Evolutionary conservation across 2,329 filamentous ascomycete species (phyloP).

Genomic region (Arthrobotrys sinensis): DNA sequence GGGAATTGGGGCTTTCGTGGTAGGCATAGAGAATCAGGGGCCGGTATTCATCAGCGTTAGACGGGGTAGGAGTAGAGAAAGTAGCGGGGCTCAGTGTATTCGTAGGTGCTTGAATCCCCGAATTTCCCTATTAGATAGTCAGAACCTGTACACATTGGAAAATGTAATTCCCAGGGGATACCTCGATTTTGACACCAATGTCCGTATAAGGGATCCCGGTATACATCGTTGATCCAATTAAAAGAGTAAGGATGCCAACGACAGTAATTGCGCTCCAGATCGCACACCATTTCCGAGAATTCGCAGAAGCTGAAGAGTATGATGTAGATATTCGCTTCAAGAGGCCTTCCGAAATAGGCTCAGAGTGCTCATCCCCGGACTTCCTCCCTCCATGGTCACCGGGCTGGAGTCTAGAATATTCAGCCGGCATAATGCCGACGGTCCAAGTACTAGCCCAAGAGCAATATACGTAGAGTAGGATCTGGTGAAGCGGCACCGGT

Average conservation of each 20-base stretch:
- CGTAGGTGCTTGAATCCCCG: neutral
- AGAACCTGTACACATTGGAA: neutral
- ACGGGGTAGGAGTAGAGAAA: neutral
- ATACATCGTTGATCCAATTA: neutral
- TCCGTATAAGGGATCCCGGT: neutral
- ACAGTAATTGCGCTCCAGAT: slow-evolving; percentile 3
- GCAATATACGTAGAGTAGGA: too few relatives aligned
- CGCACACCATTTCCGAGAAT: neutral
- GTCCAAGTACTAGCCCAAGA: too few relatives aligned
- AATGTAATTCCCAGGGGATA: neutral
- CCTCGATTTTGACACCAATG: neutral
- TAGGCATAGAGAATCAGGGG: slow-evolving; percentile 67
- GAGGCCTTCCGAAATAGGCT: neutral
- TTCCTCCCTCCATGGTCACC: neutral
- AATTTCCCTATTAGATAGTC: neutral
- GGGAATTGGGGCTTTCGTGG: slow-evolving; percentile 65
- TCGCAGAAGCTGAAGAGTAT: neutral
- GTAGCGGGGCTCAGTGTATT: neutral
- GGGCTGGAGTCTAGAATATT: neutral
- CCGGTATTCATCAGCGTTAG: neutral
- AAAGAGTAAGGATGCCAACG: neutral
- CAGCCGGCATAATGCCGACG: neutral
- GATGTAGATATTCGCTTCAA: neutral
- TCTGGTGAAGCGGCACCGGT: too few relatives aligned
- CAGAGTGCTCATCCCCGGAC: neutral